Percentiles rank a stretch among this genome's conserved stretches.
phyloP scores from a whole-genome alignment of 1,284 basidiomycete genomes.

The Tausonia pullulans region DNA sequence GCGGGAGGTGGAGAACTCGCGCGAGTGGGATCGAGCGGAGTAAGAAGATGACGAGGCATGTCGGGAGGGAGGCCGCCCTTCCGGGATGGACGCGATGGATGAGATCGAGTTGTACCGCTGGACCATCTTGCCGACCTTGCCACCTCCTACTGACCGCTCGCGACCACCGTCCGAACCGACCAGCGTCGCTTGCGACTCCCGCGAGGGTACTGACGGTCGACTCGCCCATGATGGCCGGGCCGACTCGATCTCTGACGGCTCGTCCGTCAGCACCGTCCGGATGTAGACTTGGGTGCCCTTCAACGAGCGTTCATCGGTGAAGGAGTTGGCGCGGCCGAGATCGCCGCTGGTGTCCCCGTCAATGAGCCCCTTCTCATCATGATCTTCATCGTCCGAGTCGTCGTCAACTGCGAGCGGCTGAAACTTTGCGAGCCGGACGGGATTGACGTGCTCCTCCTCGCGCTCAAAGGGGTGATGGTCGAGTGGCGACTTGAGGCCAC shows the following conservation, averaged over 20 bases:
- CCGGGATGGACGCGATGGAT: not conserved
- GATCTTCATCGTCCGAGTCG: not conserved
- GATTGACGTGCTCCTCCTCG: too few species aligned
- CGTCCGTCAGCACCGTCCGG: too few species aligned
- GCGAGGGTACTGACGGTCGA: not conserved
- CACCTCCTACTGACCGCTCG: not conserved
- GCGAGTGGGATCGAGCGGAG: not conserved
- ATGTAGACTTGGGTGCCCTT: not conserved
- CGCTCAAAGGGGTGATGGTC: too few species aligned
- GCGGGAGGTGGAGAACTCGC: not conserved
- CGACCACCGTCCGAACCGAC: not conserved
- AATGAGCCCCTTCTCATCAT: not conserved
- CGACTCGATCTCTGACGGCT: too few species aligned
- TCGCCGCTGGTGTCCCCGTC: not conserved
- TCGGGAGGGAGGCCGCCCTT: too few species aligned
- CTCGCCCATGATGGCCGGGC: too few species aligned
- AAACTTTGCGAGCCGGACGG: not conserved
- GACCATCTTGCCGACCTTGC: not conserved
- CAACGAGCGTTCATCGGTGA: not conserved
- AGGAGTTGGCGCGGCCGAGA: not conserved
- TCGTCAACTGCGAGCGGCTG: not conserved
- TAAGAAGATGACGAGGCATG: too few species aligned
- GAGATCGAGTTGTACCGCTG: conserved; percentile 1
- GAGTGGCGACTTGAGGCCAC: too few species aligned
- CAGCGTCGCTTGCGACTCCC: not conserved